These are phyloP conservation scores for Metschnikowia henanensis DNA, from an alignment of 805 yeast species.

Conservation along the genomic window DNA sequence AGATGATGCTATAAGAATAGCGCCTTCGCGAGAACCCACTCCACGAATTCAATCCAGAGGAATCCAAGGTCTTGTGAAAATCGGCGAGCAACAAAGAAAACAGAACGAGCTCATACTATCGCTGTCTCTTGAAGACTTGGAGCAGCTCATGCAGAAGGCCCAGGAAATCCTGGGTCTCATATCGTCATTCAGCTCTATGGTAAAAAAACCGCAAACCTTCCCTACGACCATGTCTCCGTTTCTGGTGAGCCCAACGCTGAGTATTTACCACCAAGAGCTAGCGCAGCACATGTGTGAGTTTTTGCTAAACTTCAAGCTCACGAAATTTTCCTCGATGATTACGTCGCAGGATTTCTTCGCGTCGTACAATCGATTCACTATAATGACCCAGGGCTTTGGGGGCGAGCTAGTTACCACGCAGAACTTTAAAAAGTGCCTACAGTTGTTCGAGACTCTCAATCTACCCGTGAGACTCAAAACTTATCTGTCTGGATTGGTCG, in stretches of 20 bases:
- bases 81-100: conserved; percentile 52
- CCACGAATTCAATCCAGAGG: conserved; percentile 43
- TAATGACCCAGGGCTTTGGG: conserved; percentile 46
- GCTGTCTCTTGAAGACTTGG: conserved; percentile 73
- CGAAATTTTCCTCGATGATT: conserved; percentile 35
- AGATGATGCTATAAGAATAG: conserved; percentile 28
- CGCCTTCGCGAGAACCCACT: conserved; percentile 15
- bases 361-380: conserved; percentile 37
- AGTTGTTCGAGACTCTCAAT: conserved; percentile 51
- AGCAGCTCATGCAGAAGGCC: conserved; percentile 75
- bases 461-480: conserved; percentile 51
- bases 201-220: conserved; percentile 8
- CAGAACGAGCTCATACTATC: conserved; percentile 62
- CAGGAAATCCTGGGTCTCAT: conserved; percentile 60
- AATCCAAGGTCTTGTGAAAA: conserved; percentile 64
- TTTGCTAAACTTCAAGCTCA: conserved; percentile 36
- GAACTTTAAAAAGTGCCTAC: conserved; percentile 65
- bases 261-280: conserved; percentile 59
- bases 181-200: conserved; percentile 14
- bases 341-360: conserved; percentile 45
- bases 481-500: conserved; percentile 37
- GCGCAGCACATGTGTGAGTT: conserved; percentile 81
- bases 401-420: conserved; percentile 66
- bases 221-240: conserved; percentile 26
- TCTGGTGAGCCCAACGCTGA: conserved; percentile 33